Base-by-base conservation (phyloP, 495 filamentous ascomycete species). In the Haplographium delicatum region DNA sequence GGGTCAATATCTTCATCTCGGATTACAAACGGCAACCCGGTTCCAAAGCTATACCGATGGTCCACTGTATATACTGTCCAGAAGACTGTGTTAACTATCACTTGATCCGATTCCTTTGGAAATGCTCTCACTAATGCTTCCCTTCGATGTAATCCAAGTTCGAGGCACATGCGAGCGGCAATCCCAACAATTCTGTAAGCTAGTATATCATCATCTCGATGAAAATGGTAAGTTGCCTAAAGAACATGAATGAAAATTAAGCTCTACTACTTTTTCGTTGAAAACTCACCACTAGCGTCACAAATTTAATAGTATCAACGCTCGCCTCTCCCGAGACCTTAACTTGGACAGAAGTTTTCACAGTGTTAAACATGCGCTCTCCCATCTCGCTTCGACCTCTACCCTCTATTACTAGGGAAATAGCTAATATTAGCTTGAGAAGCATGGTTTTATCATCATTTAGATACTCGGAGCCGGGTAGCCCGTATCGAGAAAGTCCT, bases 181-280 rank as follows among this genome's bases (percentile, higher is more conserved):
- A 88, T 67, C 9, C 87, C 87, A 51, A 87, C 85, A 15, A 85
- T 65, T 2, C 87, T 75, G 76, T 87, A 91, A 11, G 83, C 82
- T 54, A 86, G 75, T 2, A 81, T 70, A 62, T 90, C 86, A 50
- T 90, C 83, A 44, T 85, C 85, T 15, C 74, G 76, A 40, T 89
- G 80, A 51, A 86, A 91, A 59, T 88, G 74, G 65, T 91, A 93
- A 44, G 86, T 89, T n/a, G n/a, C n/a, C n/a, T n/a, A n/a, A n/a
- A n/a, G n/a, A n/a, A n/a, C n/a, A n/a, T n/a, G n/a, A n/a, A n/a
- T n/a, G n/a, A n/a, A n/a, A n/a, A n/a, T n/a, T n/a, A n/a, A n/a
- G 16, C 83, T 85, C 82, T 85, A 8, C 28, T 7, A 7, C 7
- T 31, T 7, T 7, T 31, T 31, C 7, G 13, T 31, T 13, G 13